Conservation (phyloP, 176 grass and related monocot species). For the Neostapfia colusana region DNA sequence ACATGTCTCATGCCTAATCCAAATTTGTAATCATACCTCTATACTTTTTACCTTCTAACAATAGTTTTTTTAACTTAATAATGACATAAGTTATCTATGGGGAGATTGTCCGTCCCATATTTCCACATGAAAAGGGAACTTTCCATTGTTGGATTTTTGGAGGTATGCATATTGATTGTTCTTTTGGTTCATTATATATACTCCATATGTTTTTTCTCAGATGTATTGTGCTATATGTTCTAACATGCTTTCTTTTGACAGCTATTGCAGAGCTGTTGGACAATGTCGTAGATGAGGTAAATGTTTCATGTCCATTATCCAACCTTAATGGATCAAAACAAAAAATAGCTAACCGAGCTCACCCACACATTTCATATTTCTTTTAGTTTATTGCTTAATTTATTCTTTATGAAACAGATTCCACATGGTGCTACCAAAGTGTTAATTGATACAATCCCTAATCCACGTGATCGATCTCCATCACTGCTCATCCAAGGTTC, state of each 20-base stretch:
- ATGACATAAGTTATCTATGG: conserved; percentile 10
- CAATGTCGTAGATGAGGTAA: conserved; percentile 48
- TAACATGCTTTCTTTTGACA: neutral
- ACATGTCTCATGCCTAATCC: neutral
- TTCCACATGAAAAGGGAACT: conserved; percentile 25
- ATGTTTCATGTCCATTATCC: neutral
- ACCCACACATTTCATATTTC: too few relatives aligned
- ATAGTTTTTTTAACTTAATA: neutral
- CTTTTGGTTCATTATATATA: neutral
- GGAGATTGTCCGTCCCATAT: conserved; percentile 17
- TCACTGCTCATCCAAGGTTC: conserved; percentile 57
- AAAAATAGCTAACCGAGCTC: too few relatives aligned
- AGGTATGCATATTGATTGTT: conserved; percentile 2
- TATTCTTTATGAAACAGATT: conserved; percentile 39
- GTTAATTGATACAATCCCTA: conserved; percentile 40
- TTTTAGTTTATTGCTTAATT: neutral
- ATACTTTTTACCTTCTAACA: neutral
- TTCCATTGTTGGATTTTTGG: conserved; percentile 40
- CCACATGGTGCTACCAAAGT: conserved; percentile 52
- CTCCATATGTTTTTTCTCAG: neutral
- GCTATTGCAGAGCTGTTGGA: conserved; percentile 46
- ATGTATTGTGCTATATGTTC: neutral
- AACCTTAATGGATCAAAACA: too few relatives aligned
- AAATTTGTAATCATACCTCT: neutral
- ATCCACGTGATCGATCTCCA: conserved; percentile 33